These are phyloP conservation scores for Phalaenopsis aphrodite DNA, from an alignment of 106 monocot species.

Conservation along the genomic window DNA sequence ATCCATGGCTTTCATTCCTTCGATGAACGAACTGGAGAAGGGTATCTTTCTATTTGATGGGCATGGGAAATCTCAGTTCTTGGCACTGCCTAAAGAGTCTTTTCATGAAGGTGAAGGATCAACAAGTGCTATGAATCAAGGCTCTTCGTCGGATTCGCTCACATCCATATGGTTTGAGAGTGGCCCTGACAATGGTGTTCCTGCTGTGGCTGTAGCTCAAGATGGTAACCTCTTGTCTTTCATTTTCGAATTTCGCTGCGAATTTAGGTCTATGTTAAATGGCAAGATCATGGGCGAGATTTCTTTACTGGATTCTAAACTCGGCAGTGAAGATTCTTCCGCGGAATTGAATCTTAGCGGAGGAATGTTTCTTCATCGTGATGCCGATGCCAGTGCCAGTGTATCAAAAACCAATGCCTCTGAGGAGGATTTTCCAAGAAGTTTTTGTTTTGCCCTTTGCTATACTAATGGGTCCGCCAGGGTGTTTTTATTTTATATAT, in stretches of 20 bases:
- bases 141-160: constrained; percentile 15
- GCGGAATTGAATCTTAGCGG: constrained; percentile 21
- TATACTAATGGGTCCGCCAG: constrained; percentile 45
- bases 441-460: constrained; percentile 45
- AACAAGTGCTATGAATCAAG: constrained; percentile 3
- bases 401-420: constrained; percentile 9
- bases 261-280: constrained; percentile 38
- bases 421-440: constrained; percentile 9
- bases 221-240: constrained; percentile 45
- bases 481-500: constrained; percentile 29
- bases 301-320: constrained; percentile 18
- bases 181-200: constrained; percentile 4
- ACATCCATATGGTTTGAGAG: constrained; percentile 18
- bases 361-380: constrained; percentile 40
- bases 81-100: constrained; percentile 27
- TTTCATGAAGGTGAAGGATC: constrained; percentile 16
- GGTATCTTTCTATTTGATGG: constrained; percentile 41
- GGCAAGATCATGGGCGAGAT: constrained; percentile 43
- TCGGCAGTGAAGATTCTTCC: constrained; percentile 19
- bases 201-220: constrained; percentile 20
- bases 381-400: not conserved
- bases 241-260: constrained; percentile 27
- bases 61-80: constrained; percentile 33
- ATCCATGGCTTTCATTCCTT: constrained; percentile 27
- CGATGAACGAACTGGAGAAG: constrained; percentile 10